Evolutionary conservation across 2,329 filamentous ascomycete species (phyloP).

Genomic region (Ascochyta clinopodiicola): DNA sequence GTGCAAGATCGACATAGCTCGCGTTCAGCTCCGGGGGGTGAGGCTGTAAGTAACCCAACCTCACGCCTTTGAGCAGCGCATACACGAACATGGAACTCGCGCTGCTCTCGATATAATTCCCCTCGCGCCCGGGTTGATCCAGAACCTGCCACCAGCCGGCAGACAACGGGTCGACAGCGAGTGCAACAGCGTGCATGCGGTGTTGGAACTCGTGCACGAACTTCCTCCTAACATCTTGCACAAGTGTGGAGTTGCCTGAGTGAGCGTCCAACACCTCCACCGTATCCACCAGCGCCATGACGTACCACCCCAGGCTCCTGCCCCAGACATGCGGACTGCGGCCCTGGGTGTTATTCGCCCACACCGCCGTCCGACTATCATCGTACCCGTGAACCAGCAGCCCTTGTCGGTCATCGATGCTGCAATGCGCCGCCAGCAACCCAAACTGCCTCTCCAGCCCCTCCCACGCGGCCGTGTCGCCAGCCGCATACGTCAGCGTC

Average conservation of each 20-base stretch:
- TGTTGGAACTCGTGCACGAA: not conserved
- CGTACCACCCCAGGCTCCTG: constrained; percentile 63
- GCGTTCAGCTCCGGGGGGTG: constrained; percentile 13
- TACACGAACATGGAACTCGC: constrained; percentile 65
- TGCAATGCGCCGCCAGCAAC: constrained; percentile 54
- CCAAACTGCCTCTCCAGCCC: constrained; percentile 34
- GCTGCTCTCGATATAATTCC: constrained; percentile 68
- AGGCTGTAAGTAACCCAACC: constrained; percentile 43
- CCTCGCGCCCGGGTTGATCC: constrained; percentile 54
- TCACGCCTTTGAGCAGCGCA: constrained; percentile 57
- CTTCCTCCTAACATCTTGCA: not conserved
- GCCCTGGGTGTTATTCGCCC: constrained; percentile 60
- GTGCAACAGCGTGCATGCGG: not conserved
- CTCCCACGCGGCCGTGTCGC: constrained; percentile 14
- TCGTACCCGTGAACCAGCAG: constrained; percentile 65
- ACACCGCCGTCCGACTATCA: constrained; percentile 55
- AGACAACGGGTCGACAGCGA: constrained; percentile 27
- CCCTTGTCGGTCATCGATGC: constrained; percentile 46
- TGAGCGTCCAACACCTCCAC: constrained; percentile 49
- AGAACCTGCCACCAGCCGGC: constrained; percentile 67
- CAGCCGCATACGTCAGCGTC: constrained; percentile 5
- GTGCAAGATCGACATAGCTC: constrained; percentile 28
- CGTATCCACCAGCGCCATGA: constrained; percentile 59
- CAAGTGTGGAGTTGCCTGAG: not conserved
- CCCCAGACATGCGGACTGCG: constrained; percentile 62